Evolutionary conservation across 1,284 basidiomycete genomes (phyloP).

Genomic region (Cronartium quercuum): DNA sequence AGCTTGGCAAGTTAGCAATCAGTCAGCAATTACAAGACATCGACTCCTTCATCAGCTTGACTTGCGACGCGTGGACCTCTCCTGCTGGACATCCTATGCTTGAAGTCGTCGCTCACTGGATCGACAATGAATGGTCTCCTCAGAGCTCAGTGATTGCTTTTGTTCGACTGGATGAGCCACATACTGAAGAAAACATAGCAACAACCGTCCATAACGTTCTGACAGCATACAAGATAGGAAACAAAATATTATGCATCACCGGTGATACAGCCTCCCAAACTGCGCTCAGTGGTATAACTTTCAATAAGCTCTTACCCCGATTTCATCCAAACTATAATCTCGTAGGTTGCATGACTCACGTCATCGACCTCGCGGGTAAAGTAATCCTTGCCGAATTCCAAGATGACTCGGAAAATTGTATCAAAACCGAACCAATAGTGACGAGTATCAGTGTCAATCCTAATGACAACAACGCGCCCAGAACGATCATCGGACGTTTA

Average conservation of each 20-base stretch:
- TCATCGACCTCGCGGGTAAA: neutral
- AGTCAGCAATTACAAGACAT: neutral
- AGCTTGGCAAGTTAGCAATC: neutral
- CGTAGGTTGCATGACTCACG: neutral
- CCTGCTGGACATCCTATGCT: constrained; percentile 3
- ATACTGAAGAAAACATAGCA: neutral
- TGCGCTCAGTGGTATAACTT: neutral
- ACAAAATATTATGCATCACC: neutral
- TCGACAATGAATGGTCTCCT: neutral
- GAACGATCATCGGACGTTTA: neutral
- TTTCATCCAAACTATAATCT: constrained; percentile 1
- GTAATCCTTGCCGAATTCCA: neutral
- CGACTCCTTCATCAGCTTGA: neutral
- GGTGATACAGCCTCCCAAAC: neutral
- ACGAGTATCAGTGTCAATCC: neutral
- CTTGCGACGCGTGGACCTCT: neutral
- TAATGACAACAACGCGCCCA: neutral
- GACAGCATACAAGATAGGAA: neutral
- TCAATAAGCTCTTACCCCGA: neutral
- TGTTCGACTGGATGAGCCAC: neutral
- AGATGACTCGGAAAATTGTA: neutral
- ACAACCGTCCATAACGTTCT: neutral
- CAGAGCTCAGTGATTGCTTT: neutral
- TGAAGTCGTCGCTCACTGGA: neutral
- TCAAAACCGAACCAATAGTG: neutral